Conservation (phyloP, 2,329 filamentous ascomycete species). For the Nothopassalora personata region DNA sequence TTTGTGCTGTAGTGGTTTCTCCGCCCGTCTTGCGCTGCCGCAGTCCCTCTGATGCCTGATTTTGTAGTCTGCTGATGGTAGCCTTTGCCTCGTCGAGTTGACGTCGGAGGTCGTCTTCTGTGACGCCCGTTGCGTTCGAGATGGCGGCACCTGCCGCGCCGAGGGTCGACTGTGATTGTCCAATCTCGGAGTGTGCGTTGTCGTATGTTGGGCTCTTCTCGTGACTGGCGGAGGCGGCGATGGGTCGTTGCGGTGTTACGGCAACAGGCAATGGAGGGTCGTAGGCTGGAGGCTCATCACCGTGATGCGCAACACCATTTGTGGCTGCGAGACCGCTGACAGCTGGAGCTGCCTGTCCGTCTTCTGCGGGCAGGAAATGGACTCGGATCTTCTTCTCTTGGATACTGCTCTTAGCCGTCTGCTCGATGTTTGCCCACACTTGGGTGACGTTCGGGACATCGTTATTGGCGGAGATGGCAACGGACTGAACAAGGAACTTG, state of each 20-base stretch:
- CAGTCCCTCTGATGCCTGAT: slow-evolving; percentile 62
- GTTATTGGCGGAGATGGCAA: slow-evolving; percentile 74
- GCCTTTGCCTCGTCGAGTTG: slow-evolving; percentile 72
- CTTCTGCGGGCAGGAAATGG: slow-evolving; percentile 66
- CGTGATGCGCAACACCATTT: slow-evolving; percentile 29
- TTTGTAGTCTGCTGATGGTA: slow-evolving; percentile 62
- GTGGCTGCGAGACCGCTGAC: slow-evolving; percentile 18
- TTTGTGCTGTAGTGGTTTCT: slow-evolving; percentile 14
- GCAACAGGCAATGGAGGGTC: slow-evolving; percentile 51
- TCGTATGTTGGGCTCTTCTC: slow-evolving; percentile 34
- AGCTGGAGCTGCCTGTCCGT: slow-evolving; percentile 37
- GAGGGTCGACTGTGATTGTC: slow-evolving; percentile 33
- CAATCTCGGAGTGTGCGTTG: slow-evolving; percentile 7
- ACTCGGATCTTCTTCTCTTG: slow-evolving; percentile 96
- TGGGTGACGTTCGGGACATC: slow-evolving; percentile 74
- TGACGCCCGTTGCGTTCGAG: slow-evolving; percentile 47
- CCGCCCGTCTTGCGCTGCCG: slow-evolving; percentile 64
- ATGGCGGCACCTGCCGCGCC: slow-evolving; percentile 39
- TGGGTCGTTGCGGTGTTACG: slow-evolving; percentile 41
- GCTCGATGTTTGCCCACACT: slow-evolving; percentile 72
- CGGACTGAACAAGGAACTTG: slow-evolving; percentile 95
- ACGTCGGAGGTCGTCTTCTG: slow-evolving; percentile 60
- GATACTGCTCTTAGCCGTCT: slow-evolving; percentile 68
- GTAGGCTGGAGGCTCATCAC: slow-evolving; percentile 48
- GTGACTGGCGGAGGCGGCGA: slow-evolving; percentile 24